Evolutionary conservation across 441 rosid species (phyloP).

Genomic region (Theobroma grandiflorum): DNA sequence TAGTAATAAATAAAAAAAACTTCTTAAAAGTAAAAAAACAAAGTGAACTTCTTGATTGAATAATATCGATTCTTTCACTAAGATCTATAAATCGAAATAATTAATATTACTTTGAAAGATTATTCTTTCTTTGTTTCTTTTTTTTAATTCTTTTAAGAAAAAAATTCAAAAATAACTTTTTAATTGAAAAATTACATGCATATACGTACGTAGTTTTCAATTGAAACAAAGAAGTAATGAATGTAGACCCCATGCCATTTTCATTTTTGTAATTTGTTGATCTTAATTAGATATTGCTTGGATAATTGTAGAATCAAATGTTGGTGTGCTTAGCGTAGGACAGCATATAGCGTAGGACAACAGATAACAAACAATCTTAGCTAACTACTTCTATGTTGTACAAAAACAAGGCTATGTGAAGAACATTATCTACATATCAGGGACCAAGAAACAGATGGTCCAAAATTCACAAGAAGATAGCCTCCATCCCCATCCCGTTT

Average conservation of each 20-base stretch:
- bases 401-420: background rate
- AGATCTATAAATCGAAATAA: too few relatives aligned
- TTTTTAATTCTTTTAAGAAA: too few relatives aligned
- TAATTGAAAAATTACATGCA: too few relatives aligned
- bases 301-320: too few relatives aligned
- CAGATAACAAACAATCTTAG: background rate
- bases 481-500: background rate
- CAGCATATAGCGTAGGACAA: background rate
- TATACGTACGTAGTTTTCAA: too few relatives aligned
- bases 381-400: too few relatives aligned
- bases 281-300: background rate
- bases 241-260: background rate
- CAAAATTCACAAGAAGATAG: background rate
- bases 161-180: too few relatives aligned
- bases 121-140: too few relatives aligned
- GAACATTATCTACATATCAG: background rate
- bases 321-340: background rate
- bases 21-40: background rate
- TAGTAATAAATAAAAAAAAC: background rate
- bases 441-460: constrained; percentile 12
- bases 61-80: too few relatives aligned
- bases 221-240: background rate
- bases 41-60: too few relatives aligned
- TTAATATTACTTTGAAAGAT: too few relatives aligned
- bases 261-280: background rate